Base-by-base conservation (phyloP, 1,284 basidiomycete genomes). In the Agroathelia rolfsii region DNA sequence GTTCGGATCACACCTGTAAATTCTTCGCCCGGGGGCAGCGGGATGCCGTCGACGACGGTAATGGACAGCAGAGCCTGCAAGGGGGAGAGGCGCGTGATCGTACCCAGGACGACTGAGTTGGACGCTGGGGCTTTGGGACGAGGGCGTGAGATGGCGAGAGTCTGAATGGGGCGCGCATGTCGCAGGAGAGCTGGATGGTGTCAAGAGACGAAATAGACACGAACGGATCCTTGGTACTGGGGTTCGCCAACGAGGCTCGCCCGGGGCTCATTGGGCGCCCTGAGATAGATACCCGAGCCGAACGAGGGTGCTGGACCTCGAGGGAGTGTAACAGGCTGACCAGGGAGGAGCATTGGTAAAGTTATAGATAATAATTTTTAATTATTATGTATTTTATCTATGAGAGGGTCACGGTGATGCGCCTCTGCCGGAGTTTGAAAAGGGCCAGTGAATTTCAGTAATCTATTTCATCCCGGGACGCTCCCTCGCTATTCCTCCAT, bases 1-100 rank as follows among this genome's bases (percentile, higher is more conserved):
- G 76, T 67, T 20, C 94, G 76, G 38, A 98, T 86, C 6, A 97
- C 81, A 9, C 94, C 94, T 0, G 76, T 81, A 46, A 95, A 97
- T 44, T 97, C 92, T 58, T 93, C 89, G n/a, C 83, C 83, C 24
- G 72, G 66, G 14, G 88, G 82, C 16, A 93, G 68, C 1, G 93
- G 90, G 11, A 83, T 66, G 12, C 83, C 86, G 50, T 95, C 88
- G 18, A 96, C 89, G 9, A 93, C 81, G 22, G 82, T 76, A 43
- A 98, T 92, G 1, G 85, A 81, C 7, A 97, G 58, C 34, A 78
- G 72, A 2, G 94, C 94, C 56, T 95, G 89, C 37, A 79, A 61
- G 1, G 93, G 85, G 0, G 87, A 89, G 17, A 97, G 66, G 8
- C 93, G 78, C 5, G 85, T 86, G 15, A 97, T 69, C 33, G 74